phyloP scores from a whole-genome alignment of 2,329 filamentous ascomycete species.

The Pseudodiploospora longispora region DNA sequence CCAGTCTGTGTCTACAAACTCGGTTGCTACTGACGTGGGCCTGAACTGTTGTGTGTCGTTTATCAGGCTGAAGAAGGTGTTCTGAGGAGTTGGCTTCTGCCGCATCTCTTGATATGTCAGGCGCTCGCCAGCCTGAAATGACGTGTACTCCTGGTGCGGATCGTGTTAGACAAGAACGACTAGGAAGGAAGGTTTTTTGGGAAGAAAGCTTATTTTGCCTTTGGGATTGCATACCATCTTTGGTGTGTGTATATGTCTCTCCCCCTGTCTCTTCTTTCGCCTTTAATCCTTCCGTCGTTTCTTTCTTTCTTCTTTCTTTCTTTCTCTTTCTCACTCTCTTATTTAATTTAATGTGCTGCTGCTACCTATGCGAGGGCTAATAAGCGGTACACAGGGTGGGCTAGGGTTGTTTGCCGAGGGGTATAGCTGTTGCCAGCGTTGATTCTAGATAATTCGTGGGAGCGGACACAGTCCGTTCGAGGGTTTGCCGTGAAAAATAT shows the following conservation, averaged over 20 bases:
- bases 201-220: too few relatives aligned
- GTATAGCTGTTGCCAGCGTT: slow-evolving; percentile 31
- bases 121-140: slow-evolving; percentile 27
- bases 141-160: slow-evolving; percentile 25
- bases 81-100: slow-evolving; percentile 41
- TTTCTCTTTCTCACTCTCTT: not conserved
- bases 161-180: not conserved
- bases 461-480: slow-evolving; percentile 1
- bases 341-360: too few relatives aligned
- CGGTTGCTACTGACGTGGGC: slow-evolving; percentile 64
- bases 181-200: not conserved
- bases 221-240: slow-evolving; percentile 25
- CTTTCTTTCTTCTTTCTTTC: slow-evolving; percentile 4
- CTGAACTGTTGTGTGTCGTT: slow-evolving; percentile 40
- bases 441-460: slow-evolving; percentile 17
- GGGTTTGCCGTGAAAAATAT: slow-evolving; percentile 19
- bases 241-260: slow-evolving; percentile 10
- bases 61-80: slow-evolving; percentile 55
- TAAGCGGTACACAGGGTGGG: not conserved
- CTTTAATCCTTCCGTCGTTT: too few relatives aligned
- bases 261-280: not conserved
- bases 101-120: slow-evolving; percentile 42
- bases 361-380: not conserved
- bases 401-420: slow-evolving; percentile 15
- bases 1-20: slow-evolving; percentile 71